A percentile compares a stretch with the other conserved stretches of the same genome.
Evolutionary conservation across 345 rosid genomes (phyloP).

Genomic region (Brassica carinata): DNA sequence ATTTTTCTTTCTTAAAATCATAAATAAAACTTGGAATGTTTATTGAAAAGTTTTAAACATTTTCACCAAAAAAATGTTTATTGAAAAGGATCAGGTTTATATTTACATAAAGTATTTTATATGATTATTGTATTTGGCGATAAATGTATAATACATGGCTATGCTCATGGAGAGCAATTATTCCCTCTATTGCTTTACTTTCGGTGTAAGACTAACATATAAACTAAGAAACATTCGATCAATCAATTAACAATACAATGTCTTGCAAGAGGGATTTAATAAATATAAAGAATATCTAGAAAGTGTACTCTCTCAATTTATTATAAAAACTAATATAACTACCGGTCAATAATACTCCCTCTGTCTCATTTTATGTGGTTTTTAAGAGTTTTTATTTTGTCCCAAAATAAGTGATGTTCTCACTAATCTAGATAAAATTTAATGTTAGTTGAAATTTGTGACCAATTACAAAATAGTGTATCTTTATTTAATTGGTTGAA

Average conservation of each 20-base stretch:
- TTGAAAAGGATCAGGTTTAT: not conserved
- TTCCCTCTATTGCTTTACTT: constrained; percentile 23
- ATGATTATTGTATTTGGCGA: not conserved
- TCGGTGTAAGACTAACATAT: constrained; percentile 18
- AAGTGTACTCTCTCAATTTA: not conserved
- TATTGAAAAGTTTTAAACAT: too few relatives aligned
- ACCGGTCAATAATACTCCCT: constrained; percentile 21
- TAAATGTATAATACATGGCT: not conserved
- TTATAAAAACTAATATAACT: not conserved
- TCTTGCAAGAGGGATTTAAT: too few relatives aligned
- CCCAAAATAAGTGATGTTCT: too few relatives aligned
- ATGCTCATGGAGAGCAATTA: constrained; percentile 17
- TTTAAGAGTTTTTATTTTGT: too few relatives aligned
- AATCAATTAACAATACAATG: not conserved
- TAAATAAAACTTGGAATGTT: not conserved
- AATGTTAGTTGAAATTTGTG: too few relatives aligned
- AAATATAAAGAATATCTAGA: not conserved
- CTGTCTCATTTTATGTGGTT: too few relatives aligned
- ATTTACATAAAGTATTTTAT: not conserved
- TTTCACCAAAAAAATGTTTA: not conserved
- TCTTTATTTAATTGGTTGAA: too few relatives aligned
- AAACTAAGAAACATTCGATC: not conserved
- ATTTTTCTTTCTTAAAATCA: not conserved
- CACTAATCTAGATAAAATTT: too few relatives aligned
- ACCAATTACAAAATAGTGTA: too few relatives aligned